Conservation (phyloP, 1,139 yeast species). For the Williopsis jadinii region DNA sequence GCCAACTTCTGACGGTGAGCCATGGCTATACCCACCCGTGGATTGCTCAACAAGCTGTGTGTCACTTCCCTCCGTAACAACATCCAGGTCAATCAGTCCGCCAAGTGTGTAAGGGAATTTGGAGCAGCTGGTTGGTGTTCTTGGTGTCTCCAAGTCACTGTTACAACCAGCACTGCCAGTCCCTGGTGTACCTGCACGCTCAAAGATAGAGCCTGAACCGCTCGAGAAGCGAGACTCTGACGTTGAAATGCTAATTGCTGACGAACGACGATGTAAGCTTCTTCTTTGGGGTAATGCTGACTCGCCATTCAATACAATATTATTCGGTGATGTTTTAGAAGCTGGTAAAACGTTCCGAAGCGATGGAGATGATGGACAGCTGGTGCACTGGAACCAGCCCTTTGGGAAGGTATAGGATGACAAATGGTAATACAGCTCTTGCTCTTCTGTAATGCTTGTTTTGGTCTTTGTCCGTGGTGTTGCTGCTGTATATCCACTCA, state of each 20-base stretch:
- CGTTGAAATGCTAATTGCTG: constrained; percentile 13
- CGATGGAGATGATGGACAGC: background rate
- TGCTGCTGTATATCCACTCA: background rate
- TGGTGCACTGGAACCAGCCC: background rate
- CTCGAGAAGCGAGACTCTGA: constrained; percentile 4
- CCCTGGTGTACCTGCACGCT: background rate
- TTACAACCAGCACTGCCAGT: background rate
- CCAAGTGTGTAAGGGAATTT: background rate
- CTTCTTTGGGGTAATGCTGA: background rate
- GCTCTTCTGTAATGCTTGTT: background rate
- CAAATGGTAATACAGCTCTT: constrained; percentile 4
- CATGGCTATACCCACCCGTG: background rate
- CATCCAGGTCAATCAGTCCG: too few relatives aligned
- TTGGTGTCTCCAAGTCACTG: background rate
- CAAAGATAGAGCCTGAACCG: constrained; percentile 12
- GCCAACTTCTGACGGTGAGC: background rate
- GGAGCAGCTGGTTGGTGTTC: background rate
- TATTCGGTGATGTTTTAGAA: constrained; percentile 3
- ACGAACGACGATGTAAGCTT: constrained; percentile 13
- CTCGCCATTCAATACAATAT: background rate
- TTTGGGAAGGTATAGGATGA: constrained; percentile 9
- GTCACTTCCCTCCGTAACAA: too few relatives aligned
- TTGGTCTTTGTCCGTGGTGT: background rate
- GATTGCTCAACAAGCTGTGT: too few relatives aligned
- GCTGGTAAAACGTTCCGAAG: constrained; percentile 1